Evolutionary conservation across 2,329 filamentous ascomycete species (phyloP), one percentile per base, ranked within the genome.

Genomic region (Hypoxylon sp.): DNA sequence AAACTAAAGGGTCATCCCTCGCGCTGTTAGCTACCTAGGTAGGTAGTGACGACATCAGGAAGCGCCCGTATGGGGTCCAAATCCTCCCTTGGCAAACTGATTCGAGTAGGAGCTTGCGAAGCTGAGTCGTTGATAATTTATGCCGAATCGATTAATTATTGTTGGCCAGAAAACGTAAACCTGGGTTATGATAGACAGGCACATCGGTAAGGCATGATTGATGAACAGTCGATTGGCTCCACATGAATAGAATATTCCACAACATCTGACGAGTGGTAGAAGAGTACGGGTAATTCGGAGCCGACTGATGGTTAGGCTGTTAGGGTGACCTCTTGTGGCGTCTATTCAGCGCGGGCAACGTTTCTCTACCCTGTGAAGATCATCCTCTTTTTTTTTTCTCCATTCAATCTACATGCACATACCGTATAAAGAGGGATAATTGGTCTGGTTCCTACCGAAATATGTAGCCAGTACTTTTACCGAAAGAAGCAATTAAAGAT

Each of bases 351-450:
- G 54, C 48, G 50, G 54, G 33, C 33, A 48, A 37, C 42, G 60
- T 64, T 65, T 67, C 57, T 57, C 35, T 14, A 48, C 64, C 64
- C 60, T 70, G 67, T n/a, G 67, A 58, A 61, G 60, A 70, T 70
- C 67, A 3, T 11, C 31, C 26, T 22, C 26, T 22, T 22, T 26
- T 14, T 14, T 55, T 57, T 19, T 42, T 54, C 33, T 33, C 58
- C 50, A 31, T 44, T 59, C 63, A 69, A 69, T 67, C 59, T 63
- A 17, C 11, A 6, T 22, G 3, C 19, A 22, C 3, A 3, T 22
- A n/a, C 3, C 19, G 3, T 22, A 6, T 31, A 2, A 31, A 4
- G 5, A 31, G 29, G 57, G 29, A 58, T 62, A 19, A 54, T 54
- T n/a, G 24, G 63, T 67, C 50, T n/a, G 24, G 63, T 67, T 58